These are phyloP conservation scores for Podila epicladia DNA, from an alignment of 192 early-diverging fungal genomes.

Conservation along the genomic window DNA sequence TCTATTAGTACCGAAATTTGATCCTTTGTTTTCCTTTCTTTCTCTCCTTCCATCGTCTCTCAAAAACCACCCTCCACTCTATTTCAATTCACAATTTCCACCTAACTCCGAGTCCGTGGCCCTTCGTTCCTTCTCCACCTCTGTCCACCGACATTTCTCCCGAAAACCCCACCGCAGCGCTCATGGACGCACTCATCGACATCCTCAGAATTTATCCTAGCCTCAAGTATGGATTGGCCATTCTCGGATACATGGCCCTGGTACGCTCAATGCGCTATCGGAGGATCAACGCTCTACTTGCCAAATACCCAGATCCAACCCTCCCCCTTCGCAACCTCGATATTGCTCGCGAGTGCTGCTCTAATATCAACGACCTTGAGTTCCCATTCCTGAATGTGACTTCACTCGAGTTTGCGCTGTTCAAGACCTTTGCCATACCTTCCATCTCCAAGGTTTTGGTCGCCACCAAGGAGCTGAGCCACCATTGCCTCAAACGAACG, in stretches of 20 bases:
- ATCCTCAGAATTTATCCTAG: constrained; percentile 1
- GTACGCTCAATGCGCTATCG: constrained; percentile 40
- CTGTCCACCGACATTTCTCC: background rate
- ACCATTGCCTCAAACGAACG: constrained; percentile 20
- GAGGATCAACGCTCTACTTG: constrained; percentile 20
- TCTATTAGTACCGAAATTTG: background rate
- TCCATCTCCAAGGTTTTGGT: constrained; percentile 45
- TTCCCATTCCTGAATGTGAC: constrained; percentile 10
- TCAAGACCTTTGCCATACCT: constrained; percentile 54
- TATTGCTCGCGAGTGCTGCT: constrained; percentile 28
- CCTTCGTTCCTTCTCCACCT: background rate
- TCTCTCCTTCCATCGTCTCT: background rate
- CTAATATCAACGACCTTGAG: constrained; percentile 1
- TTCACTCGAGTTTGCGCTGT: constrained; percentile 52
- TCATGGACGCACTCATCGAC: constrained; percentile 3
- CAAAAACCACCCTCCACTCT: background rate
- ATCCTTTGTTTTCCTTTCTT: background rate
- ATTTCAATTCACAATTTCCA: background rate
- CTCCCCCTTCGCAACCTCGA: constrained; percentile 25
- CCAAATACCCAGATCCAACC: constrained; percentile 48
- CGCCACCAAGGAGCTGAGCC: constrained; percentile 31
- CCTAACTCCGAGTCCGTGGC: background rate
- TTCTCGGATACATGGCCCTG: constrained; percentile 13
- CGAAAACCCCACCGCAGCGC: background rate
- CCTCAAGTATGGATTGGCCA: background rate